These are phyloP conservation scores for Carex kokanica DNA, from an alignment of 176 grass and related monocot species.

Conservation along the genomic window DNA sequence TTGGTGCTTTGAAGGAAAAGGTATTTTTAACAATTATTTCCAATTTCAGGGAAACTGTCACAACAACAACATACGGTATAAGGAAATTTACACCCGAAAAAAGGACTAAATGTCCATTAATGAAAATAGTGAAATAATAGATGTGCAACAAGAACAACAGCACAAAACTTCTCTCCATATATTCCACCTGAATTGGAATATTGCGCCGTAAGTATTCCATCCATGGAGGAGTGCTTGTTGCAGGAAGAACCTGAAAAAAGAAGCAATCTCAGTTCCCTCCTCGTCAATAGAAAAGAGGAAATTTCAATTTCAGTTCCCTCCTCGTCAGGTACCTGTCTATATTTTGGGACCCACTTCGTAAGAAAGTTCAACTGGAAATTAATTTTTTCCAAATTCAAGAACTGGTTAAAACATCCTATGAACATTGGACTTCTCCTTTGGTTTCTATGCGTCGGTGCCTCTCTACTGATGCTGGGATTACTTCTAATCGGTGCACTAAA, in stretches of 20 bases:
- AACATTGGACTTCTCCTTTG: conserved; percentile 72
- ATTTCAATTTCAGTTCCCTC: conserved; percentile 15
- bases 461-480: conserved; percentile 52
- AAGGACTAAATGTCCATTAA: background rate
- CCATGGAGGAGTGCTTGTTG: background rate
- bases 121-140: conserved; percentile 12
- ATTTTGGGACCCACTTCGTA: background rate
- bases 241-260: background rate
- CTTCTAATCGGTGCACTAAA: conserved; percentile 64
- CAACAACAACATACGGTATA: background rate
- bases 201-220: background rate
- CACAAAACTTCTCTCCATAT: background rate
- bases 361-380: conserved; percentile 14
- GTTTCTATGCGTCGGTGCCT: conserved; percentile 55
- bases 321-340: background rate
- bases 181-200: background rate
- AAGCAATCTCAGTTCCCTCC: conserved; percentile 9
- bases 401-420: conserved; percentile 69
- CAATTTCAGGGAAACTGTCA: background rate
- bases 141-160: background rate
- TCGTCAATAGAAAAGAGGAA: conserved; percentile 1
- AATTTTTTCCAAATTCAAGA: conserved; percentile 30
- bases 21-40: background rate
- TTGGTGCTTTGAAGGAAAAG: background rate
- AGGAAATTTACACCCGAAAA: background rate